Evolutionary conservation across 2,329 filamentous ascomycete genomes (phyloP), one percentile per base, ranked within the genome.

Genomic region (Pseudopithomyces chartarum): DNA sequence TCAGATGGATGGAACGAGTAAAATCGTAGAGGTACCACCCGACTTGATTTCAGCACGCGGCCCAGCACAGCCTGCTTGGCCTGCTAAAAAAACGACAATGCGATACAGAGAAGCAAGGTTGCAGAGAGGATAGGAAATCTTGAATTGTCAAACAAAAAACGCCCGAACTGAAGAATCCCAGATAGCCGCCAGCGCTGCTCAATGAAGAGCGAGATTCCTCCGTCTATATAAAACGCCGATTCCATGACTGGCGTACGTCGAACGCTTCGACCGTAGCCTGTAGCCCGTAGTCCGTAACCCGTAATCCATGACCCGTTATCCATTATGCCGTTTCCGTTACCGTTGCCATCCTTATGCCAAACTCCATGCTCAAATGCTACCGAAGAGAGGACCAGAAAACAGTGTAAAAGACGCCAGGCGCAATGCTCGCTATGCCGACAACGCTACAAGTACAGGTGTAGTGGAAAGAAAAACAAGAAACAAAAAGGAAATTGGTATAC

Each of bases 321-420:
- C 49, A 19, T 52, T 6, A 40, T 47, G 7, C 40, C 43, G 44
- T 49, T 46, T 38, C 34, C 42, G 47, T 39, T 22, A 5, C 34
- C 34, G 43, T 40, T 26, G 17, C 1, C 13, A 13, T 29, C 45
- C 15, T 33, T 51, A 36, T 56, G 32, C 38, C 43, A 49, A 39
- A 60, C 46, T 61, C 52, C 53, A 60, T 52, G 62, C 62, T 61
- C 38, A 60, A 63, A 63, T 56, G 58, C 60, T 57, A 44, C 34
- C 50, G 38, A 52, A 11, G 38, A 61, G 50, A 39, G 17, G 50
- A 10, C 40, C 22, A 26, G 22, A 52, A 29, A 52, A 13, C 33
- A 48, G 22, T 47, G 6, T 11, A 42, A n/a, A 52, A n/a, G n/a
- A 55, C 26, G 55, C 62, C 61, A 57, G 53, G 58, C 46, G 62